Percentiles rank a stretch among this genome's conserved stretches.
These are phyloP conservation scores for Camellia sinensis DNA, from an alignment of 148 eudicot species.

Conservation along the genomic window DNA sequence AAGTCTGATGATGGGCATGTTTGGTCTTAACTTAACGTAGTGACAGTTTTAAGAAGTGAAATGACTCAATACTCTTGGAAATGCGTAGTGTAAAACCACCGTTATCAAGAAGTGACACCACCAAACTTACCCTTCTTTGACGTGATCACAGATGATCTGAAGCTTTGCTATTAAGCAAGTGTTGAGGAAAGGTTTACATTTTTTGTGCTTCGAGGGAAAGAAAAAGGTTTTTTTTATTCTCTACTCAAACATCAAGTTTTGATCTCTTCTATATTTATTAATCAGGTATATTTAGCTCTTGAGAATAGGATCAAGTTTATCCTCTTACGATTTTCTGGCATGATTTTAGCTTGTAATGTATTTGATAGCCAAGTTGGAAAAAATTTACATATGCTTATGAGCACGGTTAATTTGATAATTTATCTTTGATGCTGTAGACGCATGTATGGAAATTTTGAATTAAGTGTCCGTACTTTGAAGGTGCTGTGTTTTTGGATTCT, in stretches of 20 bases:
- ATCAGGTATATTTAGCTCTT: not conserved
- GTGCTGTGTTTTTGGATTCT: no score
- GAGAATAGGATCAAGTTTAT: no score
- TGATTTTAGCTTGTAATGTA: not conserved
- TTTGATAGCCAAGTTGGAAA: not conserved
- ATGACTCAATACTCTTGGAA: not conserved
- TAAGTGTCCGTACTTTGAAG: no score
- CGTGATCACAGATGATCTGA: not conserved
- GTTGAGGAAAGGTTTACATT: not conserved
- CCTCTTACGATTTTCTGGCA: no score
- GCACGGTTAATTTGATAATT: not conserved
- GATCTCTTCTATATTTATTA: not conserved
- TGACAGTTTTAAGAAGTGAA: not conserved
- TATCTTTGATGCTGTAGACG: not conserved
- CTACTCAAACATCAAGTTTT: not conserved
- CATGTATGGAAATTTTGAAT: not conserved
- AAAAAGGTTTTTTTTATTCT: not conserved
- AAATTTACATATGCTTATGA: not conserved
- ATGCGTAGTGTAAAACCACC: not conserved
- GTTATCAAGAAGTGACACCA: not conserved
- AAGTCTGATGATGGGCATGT: constrained; percentile 62
- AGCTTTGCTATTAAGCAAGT: not conserved
- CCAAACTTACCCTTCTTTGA: not conserved
- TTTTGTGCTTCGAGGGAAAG: not conserved
- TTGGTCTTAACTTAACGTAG: constrained; percentile 38